Percentiles rank a stretch among this genome's conserved stretches.
Evolutionary conservation across 768 basidiomycete genomes (phyloP).

Genomic region (Russula sp.): DNA sequence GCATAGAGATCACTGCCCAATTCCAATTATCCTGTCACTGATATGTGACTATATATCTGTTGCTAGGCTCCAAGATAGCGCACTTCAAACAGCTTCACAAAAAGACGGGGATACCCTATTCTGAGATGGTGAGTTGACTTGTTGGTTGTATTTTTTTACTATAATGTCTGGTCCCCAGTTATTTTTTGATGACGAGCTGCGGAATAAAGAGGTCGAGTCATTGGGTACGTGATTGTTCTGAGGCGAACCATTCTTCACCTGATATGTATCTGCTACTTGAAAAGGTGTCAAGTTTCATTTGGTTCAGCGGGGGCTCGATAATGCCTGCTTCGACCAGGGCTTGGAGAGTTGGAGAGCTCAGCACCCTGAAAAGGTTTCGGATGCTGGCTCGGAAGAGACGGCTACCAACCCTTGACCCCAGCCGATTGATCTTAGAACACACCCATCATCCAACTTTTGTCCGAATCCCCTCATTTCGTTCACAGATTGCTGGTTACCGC

Average conservation of each 20-base stretch:
- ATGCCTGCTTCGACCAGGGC: conserved; percentile 61
- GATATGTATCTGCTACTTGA: not conserved
- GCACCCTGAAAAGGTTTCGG: conserved; percentile 24
- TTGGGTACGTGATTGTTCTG: conserved; percentile 37
- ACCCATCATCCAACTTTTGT: not conserved
- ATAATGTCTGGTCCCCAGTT: not conserved
- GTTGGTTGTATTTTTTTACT: not conserved
- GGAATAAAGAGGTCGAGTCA: conserved; percentile 13
- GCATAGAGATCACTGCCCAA: conserved; percentile 2
- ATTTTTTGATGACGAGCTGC: conserved; percentile 12
- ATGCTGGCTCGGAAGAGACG: not conserved
- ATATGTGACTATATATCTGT: not conserved
- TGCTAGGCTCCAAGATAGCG: conserved; percentile 66
- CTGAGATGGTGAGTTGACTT: conserved; percentile 55
- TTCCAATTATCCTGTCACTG: not conserved
- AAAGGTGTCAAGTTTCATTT: conserved; percentile 76
- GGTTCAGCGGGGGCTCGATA: conserved; percentile 55
- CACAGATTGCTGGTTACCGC: not conserved
- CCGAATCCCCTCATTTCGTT: not conserved
- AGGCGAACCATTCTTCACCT: not conserved
- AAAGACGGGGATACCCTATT: conserved; percentile 68
- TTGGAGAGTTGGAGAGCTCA: conserved; percentile 60
- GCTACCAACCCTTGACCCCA: not conserved
- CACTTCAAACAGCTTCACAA: conserved; percentile 34
- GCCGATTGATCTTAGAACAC: not conserved